Percentiles rank a stretch among this genome's conserved stretches.
These are phyloP conservation scores for Micractinium conductrix DNA, from an alignment of 139 green algal species.

Conservation along the genomic window DNA sequence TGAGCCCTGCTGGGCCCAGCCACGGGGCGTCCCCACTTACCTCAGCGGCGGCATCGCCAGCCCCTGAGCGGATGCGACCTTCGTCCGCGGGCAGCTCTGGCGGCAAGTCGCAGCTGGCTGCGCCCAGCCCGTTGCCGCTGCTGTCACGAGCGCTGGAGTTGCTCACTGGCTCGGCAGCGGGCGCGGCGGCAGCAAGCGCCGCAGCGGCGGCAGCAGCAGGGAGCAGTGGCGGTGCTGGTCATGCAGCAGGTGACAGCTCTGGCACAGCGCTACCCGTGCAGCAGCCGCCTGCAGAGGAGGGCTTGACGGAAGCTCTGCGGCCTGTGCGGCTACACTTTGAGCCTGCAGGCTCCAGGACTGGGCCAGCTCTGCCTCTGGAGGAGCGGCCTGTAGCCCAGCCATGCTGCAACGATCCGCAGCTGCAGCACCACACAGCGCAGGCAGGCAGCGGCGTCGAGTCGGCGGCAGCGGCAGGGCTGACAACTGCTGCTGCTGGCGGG, in stretches of 20 bases:
- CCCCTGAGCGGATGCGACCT: too few relatives aligned
- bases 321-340: conserved; percentile 4
- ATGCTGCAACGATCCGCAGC: not conserved
- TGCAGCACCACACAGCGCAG: not conserved
- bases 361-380: too few relatives aligned
- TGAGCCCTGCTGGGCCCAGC: not conserved
- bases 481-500: too few relatives aligned
- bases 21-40: too few relatives aligned
- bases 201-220: not conserved
- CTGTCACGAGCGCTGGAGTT: not conserved
- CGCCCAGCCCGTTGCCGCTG: conserved; percentile 4
- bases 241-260: not conserved
- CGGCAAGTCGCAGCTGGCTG: too few relatives aligned
- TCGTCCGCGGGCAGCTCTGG: too few relatives aligned
- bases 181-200: not conserved
- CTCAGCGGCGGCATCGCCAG: too few relatives aligned
- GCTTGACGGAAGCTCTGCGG: not conserved
- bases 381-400: not conserved
- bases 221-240: not conserved
- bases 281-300: not conserved
- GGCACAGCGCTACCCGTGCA: not conserved
- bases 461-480: too few relatives aligned
- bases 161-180: not conserved
- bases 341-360: too few relatives aligned
- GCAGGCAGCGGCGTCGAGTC: not conserved